Conservation (phyloP, 2,329 filamentous ascomycete species). For the Aaosphaeria arxii region DNA sequence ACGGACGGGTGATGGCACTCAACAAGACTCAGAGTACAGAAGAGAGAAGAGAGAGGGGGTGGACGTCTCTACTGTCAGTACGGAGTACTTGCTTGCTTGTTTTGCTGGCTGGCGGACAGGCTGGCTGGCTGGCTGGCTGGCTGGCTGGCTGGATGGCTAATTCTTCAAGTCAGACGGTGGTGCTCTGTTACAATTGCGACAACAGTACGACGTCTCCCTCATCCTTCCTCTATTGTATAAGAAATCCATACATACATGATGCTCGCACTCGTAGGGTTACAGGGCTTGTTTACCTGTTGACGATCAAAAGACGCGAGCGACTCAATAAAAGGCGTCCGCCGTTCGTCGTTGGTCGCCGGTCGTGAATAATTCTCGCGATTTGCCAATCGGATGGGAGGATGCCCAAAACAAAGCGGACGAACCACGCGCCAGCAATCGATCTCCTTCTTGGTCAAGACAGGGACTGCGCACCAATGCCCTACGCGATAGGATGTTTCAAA, state of each 20-base stretch:
- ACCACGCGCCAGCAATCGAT: conserved; percentile 13
- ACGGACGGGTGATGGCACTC: neutral
- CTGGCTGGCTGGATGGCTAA: neutral
- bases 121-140: neutral
- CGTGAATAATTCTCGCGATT: neutral
- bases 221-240: too few relatives aligned
- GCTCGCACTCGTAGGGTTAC: neutral
- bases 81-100: neutral
- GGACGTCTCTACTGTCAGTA: neutral
- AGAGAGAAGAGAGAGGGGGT: too few relatives aligned
- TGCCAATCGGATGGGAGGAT: conserved; percentile 20
- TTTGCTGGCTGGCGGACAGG: neutral
- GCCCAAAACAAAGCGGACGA: conserved; percentile 12
- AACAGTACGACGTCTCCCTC: too few relatives aligned
- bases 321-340: neutral
- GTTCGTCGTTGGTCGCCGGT: neutral
- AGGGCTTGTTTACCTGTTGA: conserved; percentile 18
- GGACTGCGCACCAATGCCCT: conserved; percentile 3
- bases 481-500: conserved; percentile 2
- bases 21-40: too few relatives aligned
- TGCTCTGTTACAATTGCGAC: neutral
- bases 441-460: conserved; percentile 6
- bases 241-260: too few relatives aligned
- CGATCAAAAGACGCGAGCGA: conserved; percentile 3
- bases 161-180: neutral